Evolutionary conservation across 1,139 yeast genomes (phyloP), one percentile per base, ranked within the genome.

Genomic region (Yamadazyma conglobata): DNA sequence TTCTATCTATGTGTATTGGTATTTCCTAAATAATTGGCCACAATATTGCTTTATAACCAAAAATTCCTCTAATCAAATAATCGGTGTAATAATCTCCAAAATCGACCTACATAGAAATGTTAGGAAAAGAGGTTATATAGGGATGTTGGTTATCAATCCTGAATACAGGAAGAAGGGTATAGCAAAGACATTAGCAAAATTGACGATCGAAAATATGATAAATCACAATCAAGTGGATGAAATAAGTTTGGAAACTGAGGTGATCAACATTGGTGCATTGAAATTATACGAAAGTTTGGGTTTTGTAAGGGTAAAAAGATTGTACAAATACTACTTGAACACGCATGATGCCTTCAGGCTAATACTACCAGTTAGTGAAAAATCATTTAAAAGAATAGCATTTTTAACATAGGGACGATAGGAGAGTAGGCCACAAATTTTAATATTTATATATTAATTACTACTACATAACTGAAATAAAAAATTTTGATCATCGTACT

Each of bases 331-430:
- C 62, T 91, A 91, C 52, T 60, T 89, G 49, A 89, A 88, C 54
- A 85, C 93, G 39, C 94, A 85, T 47, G 98, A 91, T 59, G 98
- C 98, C 0, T 89, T 71, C 53, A 69, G 96, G 42, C 65, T 91
- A 40, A 79, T 87, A 3, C 54, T 64, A 32, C 70, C 70, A 2
- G 42, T 64, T 27, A 38, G 52, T 14, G 60, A 54, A 19, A 56
- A 51, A 35, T 40, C 61, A 24, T 50, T 52, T 30, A 47, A 44
- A 20, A 47, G 71, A 37, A 44, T 59, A 4, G 64, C 66, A 4
- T 63, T 64, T 35, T 47, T 64, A 25, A 53, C 51, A 5, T 43
- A 18, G n/a, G n/a, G n/a, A n/a, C n/a, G n/a, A n/a, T n/a, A n/a
- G n/a, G n/a, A n/a, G n/a, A n/a, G n/a, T n/a, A n/a, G n/a, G n/a